phyloP scores from a whole-genome alignment of 441 rosid species.

The Brassica hybrid region DNA sequence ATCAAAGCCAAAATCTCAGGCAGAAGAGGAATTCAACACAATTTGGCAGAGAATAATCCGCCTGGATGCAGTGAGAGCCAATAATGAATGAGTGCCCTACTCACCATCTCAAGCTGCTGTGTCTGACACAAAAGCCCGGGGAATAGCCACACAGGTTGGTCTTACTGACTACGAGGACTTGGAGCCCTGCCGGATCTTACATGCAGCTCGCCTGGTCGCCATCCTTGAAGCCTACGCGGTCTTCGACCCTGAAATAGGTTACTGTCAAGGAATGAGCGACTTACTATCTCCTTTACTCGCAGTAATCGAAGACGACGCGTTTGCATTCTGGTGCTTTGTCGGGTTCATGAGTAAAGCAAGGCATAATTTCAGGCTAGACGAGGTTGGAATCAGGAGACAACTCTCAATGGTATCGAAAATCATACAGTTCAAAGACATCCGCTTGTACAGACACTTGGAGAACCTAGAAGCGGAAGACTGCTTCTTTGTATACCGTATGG shows the following conservation, averaged over 20 bases:
- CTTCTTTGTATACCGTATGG: too few species aligned
- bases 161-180: too few species aligned
- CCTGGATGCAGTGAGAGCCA: too few species aligned
- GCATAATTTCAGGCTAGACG: slow-evolving; percentile 88
- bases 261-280: slow-evolving; percentile 97
- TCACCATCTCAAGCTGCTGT: too few species aligned
- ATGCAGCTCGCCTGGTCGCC: too few species aligned
- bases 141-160: too few species aligned
- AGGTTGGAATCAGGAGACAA: slow-evolving; percentile 85
- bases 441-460: slow-evolving; percentile 80
- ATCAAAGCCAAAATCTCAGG: too few species aligned
- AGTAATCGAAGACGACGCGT: slow-evolving; percentile 67
- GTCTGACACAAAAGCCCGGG: too few species aligned
- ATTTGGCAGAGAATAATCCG: too few species aligned
- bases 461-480: slow-evolving; percentile 85
- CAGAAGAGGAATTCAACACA: too few species aligned
- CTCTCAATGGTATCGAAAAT: slow-evolving; percentile 76
- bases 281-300: slow-evolving; percentile 76
- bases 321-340: slow-evolving; percentile 91
- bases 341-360: slow-evolving; percentile 93
- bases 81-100: too few species aligned
- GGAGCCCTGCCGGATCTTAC: too few species aligned
- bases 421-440: slow-evolving; percentile 74
- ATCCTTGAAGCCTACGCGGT: slow-evolving; percentile 89
- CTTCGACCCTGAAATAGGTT: slow-evolving; percentile 87